phyloP scores from a whole-genome alignment of 2,329 filamentous ascomycete species.

The Pyricularia sp. region DNA sequence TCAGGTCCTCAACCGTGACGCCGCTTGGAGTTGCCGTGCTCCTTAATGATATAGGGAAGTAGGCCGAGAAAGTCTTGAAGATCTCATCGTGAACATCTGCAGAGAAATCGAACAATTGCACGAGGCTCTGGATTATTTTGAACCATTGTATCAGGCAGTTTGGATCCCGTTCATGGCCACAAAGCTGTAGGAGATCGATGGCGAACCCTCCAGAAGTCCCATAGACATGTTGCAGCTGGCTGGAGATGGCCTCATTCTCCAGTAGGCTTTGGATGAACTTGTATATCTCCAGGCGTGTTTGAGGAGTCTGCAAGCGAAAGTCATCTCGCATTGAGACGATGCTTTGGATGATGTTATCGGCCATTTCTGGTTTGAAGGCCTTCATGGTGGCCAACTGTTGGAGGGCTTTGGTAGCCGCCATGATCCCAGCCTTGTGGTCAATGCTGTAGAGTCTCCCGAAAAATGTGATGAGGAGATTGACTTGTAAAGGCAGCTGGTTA shows the following conservation, averaged over 20 bases:
- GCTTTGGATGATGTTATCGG: constrained; percentile 33
- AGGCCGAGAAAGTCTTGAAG: constrained; percentile 43
- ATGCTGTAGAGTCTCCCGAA: constrained; percentile 46
- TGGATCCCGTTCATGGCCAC: constrained; percentile 42
- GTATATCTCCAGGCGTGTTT: constrained; percentile 40
- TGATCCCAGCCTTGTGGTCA: constrained; percentile 45
- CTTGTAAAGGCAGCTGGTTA: constrained; percentile 6
- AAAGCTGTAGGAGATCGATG: constrained; percentile 35
- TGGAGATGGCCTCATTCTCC: constrained; percentile 25
- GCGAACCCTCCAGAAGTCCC: constrained; percentile 33
- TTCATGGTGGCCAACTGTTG: constrained; percentile 35
- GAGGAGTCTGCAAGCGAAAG: constrained; percentile 37
- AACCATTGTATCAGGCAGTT: constrained; percentile 46
- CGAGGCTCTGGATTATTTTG: constrained; percentile 23
- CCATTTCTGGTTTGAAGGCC: constrained; percentile 35
- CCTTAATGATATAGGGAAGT: constrained; percentile 47
- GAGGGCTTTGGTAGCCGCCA: constrained; percentile 40
- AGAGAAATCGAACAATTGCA: constrained; percentile 20
- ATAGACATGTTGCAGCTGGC: constrained; percentile 30
- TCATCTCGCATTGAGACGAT: constrained; percentile 41
- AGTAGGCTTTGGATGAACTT: constrained; percentile 32
- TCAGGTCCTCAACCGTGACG: constrained; percentile 44
- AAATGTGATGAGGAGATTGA: constrained; percentile 28
- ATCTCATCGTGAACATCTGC: constrained; percentile 33
- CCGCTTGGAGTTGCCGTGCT: constrained; percentile 33